These are phyloP conservation scores for Penicillium sp. DNA, from an alignment of 2,329 filamentous ascomycete species.

Conservation along the genomic window DNA sequence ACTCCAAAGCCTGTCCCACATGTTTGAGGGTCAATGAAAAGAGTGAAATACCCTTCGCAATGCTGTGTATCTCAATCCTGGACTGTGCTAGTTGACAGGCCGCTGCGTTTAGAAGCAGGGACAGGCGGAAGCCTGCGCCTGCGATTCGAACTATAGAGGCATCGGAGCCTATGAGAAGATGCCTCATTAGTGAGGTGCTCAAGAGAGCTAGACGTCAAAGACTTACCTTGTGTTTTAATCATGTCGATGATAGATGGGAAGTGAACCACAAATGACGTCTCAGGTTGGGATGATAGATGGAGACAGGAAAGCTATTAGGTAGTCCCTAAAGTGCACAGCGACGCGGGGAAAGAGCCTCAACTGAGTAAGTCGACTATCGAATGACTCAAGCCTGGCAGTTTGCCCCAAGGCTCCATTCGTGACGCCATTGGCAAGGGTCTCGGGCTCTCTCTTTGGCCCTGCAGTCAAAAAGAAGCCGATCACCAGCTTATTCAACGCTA, in stretches of 20 bases:
- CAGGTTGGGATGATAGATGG: neutral
- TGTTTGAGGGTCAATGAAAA: slow-evolving; percentile 41
- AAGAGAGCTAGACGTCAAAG: neutral
- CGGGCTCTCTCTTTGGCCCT: slow-evolving; percentile 8
- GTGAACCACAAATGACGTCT: neutral
- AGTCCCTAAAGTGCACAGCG: slow-evolving; percentile 7
- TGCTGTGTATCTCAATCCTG: slow-evolving; percentile 39
- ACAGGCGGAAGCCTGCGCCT: slow-evolving; percentile 37
- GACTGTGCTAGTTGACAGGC: slow-evolving; percentile 38
- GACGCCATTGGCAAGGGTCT: slow-evolving; percentile 17
- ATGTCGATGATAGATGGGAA: neutral
- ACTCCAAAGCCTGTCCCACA: slow-evolving; percentile 31
- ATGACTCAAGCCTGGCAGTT: slow-evolving; percentile 20
- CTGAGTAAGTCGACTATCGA: slow-evolving; percentile 14
- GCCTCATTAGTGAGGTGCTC: neutral
- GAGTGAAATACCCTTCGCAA: slow-evolving; percentile 40
- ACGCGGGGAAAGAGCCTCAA: slow-evolving; percentile 17
- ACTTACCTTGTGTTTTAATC: slow-evolving; percentile 17
- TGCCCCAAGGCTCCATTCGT: slow-evolving; percentile 10
- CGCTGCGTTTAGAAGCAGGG: slow-evolving; percentile 41
- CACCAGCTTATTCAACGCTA: slow-evolving; percentile 7
- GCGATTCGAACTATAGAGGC: slow-evolving; percentile 23
- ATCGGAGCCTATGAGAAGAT: slow-evolving; percentile 11
- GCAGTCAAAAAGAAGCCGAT: slow-evolving; percentile 15
- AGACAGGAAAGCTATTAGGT: neutral